Percentiles rank a stretch among this genome's conserved stretches.
Evolutionary conservation across 306 rosid genomes (phyloP).

Genomic region (Cajanus cajan): DNA sequence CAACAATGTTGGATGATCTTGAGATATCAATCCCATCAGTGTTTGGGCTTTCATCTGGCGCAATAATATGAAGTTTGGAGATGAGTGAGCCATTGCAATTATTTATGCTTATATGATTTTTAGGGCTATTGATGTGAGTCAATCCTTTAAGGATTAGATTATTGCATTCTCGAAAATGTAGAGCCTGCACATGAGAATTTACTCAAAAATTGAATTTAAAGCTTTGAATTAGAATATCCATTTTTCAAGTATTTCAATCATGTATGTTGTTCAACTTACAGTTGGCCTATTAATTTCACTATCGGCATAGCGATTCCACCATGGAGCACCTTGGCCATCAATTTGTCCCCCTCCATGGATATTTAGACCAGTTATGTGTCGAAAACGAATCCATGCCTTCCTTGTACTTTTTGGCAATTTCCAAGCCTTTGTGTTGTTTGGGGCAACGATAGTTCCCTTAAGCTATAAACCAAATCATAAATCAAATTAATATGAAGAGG

Average conservation of each 20-base stretch:
- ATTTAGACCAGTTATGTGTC: slow-evolving; percentile 18
- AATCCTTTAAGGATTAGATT: slow-evolving; percentile 24
- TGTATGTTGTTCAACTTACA: not conserved
- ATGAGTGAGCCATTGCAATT: not conserved
- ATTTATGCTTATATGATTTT: slow-evolving; percentile 38
- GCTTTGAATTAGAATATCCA: not conserved
- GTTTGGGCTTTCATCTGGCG: slow-evolving; percentile 56
- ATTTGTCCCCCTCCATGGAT: slow-evolving; percentile 44
- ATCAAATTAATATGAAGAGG: not conserved
- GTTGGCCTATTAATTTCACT: not conserved
- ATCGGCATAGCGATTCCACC: slow-evolving; percentile 40
- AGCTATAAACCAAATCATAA: slow-evolving; percentile 17
- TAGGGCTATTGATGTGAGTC: slow-evolving; percentile 32
- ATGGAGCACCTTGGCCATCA: slow-evolving; percentile 53
- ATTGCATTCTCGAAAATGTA: not conserved
- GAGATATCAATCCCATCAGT: slow-evolving; percentile 59
- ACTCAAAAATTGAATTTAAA: not conserved
- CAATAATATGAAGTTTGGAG: slow-evolving; percentile 24
- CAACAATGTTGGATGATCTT: not conserved
- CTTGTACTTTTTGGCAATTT: not conserved
- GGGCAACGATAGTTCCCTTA: slow-evolving; percentile 41
- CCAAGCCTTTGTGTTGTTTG: slow-evolving; percentile 23
- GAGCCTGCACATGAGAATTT: slow-evolving; percentile 28
- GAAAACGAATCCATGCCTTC: slow-evolving; percentile 29
- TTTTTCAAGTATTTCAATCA: not conserved